Evolutionary conservation across 2,329 filamentous ascomycete genomes (phyloP).

Genomic region (Paecilomyces sp.): DNA sequence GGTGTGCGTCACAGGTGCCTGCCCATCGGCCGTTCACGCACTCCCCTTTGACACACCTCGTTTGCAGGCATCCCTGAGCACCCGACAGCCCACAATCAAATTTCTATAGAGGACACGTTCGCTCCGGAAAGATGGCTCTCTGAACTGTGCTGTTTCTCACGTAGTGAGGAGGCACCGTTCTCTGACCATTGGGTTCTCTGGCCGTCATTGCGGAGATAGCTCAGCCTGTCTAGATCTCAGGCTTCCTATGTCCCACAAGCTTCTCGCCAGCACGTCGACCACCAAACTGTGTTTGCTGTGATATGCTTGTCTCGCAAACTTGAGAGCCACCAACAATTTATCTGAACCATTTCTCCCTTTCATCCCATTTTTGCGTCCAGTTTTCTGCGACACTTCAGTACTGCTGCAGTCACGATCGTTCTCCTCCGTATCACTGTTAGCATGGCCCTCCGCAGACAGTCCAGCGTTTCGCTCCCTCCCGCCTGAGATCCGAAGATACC

Average conservation of each 20-base stretch:
- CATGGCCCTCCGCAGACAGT: conserved; percentile 29
- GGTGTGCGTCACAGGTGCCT: conserved; percentile 34
- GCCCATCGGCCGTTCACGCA: conserved; percentile 6
- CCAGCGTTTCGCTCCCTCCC: conserved; percentile 23
- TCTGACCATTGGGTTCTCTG: conserved; percentile 15
- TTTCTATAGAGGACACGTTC: conserved; percentile 5
- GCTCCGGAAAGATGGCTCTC: conserved; percentile 7
- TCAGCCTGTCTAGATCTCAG: conserved; percentile 21
- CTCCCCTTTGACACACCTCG: conserved; percentile 8
- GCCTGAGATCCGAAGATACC: conserved; percentile 20
- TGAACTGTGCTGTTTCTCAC: conserved; percentile 17
- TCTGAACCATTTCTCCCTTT: conserved; percentile 9
- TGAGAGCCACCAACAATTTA: conserved; percentile 10
- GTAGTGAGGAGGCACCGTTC: conserved; percentile 19
- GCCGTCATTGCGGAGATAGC: conserved; percentile 33
- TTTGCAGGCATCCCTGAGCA: conserved; percentile 6
- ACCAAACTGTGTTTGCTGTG: conserved; percentile 15
- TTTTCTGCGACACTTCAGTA: not conserved
- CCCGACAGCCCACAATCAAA: conserved; percentile 5
- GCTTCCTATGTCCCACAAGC: conserved; percentile 17
- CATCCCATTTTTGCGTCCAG: conserved; percentile 5
- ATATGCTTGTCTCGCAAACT: conserved; percentile 1
- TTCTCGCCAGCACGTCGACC: conserved; percentile 15
- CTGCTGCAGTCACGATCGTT: conserved; percentile 4
- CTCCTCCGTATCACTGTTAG: conserved; percentile 21